Evolutionary conservation across 768 basidiomycete genomes (phyloP).

Genomic region (Collybiopsis confluens): DNA sequence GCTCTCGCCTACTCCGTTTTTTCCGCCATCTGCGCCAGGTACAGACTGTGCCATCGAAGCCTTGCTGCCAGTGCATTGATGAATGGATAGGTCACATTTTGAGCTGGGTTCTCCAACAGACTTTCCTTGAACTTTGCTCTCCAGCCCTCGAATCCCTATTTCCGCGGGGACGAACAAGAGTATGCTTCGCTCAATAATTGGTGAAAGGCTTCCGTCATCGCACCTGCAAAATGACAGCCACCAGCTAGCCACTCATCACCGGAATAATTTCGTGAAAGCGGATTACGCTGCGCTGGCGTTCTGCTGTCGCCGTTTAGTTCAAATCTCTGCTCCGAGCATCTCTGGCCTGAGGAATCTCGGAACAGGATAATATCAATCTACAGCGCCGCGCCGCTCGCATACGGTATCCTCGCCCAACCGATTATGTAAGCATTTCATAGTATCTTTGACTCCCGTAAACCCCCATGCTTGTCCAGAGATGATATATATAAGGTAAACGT

Average conservation of each 20-base stretch:
- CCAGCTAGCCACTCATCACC: no score
- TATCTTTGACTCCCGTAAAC: not conserved
- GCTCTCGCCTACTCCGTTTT: not conserved
- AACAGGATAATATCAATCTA: no score
- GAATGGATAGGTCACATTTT: not conserved
- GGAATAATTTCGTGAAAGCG: no score
- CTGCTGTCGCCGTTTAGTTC: no score
- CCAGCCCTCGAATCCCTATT: not conserved
- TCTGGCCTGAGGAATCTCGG: no score
- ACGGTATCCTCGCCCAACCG: no score
- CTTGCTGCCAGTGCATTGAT: not conserved
- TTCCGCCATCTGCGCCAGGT: not conserved
- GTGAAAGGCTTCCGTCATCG: no score
- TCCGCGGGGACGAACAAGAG: constrained; percentile 8
- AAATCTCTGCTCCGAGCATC: no score
- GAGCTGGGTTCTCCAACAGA: not conserved
- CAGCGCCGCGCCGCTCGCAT: no score
- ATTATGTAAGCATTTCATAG: not conserved
- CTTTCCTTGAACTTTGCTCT: not conserved
- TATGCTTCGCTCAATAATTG: not conserved
- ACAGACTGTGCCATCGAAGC: not conserved
- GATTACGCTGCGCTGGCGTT: no score
- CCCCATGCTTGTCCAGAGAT: not conserved
- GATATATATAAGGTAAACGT: not conserved
- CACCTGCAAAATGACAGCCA: no score